phyloP scores from a whole-genome alignment of 2,329 filamentous ascomycete species.

The Aspergillus awamori region DNA sequence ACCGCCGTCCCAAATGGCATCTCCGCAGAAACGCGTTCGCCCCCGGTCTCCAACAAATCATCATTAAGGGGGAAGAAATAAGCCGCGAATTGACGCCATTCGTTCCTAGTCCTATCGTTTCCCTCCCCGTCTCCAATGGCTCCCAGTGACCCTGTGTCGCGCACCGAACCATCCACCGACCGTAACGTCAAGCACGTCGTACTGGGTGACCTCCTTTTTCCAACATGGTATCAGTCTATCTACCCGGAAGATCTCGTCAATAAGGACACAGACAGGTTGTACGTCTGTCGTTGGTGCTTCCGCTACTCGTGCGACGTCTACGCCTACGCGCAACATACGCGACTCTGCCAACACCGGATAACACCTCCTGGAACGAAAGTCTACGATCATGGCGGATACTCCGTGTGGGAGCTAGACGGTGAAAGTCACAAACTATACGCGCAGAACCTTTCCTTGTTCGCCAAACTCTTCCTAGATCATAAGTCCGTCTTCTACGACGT shows the following conservation, averaged over 20 bases:
- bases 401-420: slow-evolving; percentile 90
- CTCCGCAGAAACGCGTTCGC: slow-evolving; percentile 2
- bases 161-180: slow-evolving; percentile 49
- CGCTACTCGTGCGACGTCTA: slow-evolving; percentile 68
- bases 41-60: neutral
- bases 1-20: slow-evolving; percentile 16
- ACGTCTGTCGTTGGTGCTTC: slow-evolving; percentile 92
- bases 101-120: neutral
- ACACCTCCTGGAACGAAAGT: slow-evolving; percentile 70
- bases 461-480: slow-evolving; percentile 95
- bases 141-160: slow-evolving; percentile 27
- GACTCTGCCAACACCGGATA: slow-evolving; percentile 58
- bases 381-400: slow-evolving; percentile 78
- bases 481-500: slow-evolving; percentile 99
- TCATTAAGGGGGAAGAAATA: neutral
- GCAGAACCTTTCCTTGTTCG: slow-evolving; percentile 93
- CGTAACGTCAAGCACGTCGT: slow-evolving; percentile 87
- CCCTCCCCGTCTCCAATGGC: slow-evolving; percentile 31
- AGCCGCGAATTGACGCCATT: neutral
- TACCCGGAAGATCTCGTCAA: slow-evolving; percentile 71
- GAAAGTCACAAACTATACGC: slow-evolving; percentile 86
- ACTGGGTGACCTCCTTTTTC: slow-evolving; percentile 79
- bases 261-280: slow-evolving; percentile 63
- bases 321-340: slow-evolving; percentile 42
- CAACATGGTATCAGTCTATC: slow-evolving; percentile 90